These are phyloP conservation scores for Kwoniella newhampshirensis DNA, from an alignment of 768 basidiomycete genomes.

Conservation along the genomic window DNA sequence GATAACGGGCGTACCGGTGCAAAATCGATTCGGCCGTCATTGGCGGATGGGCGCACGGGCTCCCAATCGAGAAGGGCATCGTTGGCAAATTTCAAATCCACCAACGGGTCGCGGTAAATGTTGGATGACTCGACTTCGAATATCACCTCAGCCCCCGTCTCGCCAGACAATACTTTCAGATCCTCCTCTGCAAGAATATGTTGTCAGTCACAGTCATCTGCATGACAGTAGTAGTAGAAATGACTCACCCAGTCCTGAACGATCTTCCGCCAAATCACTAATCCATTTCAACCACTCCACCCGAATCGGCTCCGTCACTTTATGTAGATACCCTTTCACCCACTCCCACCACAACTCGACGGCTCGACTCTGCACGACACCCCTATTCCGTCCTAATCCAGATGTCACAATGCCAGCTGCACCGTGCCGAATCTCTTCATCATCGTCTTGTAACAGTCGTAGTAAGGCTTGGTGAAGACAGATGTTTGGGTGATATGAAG, in stretches of 20 bases:
- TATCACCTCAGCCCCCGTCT: constrained; percentile 25
- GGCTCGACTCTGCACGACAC: constrained; percentile 27
- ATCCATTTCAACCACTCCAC: constrained; percentile 10
- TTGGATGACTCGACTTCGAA: constrained; percentile 51
- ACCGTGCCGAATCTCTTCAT: constrained; percentile 42
- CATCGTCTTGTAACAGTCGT: constrained; percentile 45
- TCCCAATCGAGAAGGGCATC: constrained; percentile 1
- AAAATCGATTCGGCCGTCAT: neutral
- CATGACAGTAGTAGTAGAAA: too few species aligned
- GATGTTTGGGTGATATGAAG: neutral
- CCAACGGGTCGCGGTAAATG: constrained; percentile 42
- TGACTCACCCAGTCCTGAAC: constrained; percentile 11
- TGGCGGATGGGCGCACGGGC: neutral
- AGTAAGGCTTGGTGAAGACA: constrained; percentile 27
- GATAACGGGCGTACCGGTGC: too few species aligned
- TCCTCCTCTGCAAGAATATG: constrained; percentile 4
- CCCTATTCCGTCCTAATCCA: constrained; percentile 10
- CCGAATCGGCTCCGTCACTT: neutral
- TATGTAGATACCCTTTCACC: constrained; percentile 14
- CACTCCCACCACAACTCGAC: constrained; percentile 36
- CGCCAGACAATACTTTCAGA: neutral
- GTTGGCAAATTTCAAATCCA: constrained; percentile 28
- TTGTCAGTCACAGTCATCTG: too few species aligned
- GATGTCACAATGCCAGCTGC: constrained; percentile 28
- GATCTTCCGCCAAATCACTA: constrained; percentile 6